phyloP scores from a whole-genome alignment of 352 stramenopile genomes.

The Phytophthora meadii region DNA sequence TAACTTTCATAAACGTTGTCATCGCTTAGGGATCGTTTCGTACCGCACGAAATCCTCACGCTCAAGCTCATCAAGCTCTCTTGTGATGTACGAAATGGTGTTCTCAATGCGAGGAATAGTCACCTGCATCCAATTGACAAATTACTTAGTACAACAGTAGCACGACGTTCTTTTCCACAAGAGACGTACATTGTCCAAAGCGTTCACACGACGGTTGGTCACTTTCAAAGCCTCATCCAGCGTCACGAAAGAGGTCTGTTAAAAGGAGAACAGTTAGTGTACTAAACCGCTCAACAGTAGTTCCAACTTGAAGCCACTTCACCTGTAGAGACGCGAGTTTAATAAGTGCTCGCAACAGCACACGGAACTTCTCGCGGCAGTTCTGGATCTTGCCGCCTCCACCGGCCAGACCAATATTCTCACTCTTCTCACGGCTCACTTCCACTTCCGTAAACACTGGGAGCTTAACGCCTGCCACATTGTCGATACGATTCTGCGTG shows the following conservation, averaged over 20 bases:
- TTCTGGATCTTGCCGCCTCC: conserved; percentile 98
- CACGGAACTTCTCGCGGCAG: conserved; percentile 90
- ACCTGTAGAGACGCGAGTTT: conserved; percentile 90
- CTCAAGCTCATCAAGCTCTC: conserved; percentile 99
- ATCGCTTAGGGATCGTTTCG: conserved; percentile 6
- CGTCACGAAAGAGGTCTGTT: conserved; percentile 98
- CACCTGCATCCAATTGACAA: conserved; percentile 61
- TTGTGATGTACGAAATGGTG: conserved; percentile 97
- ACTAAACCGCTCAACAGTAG: background rate
- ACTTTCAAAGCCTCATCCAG: conserved; percentile 99
- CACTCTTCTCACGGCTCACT: conserved; percentile 92
- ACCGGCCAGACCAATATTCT: conserved; percentile 96
- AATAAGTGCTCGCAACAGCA: conserved; percentile 84
- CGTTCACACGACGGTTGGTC: conserved; percentile 99
- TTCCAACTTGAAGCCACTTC: background rate
- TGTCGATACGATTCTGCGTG: conserved; percentile 98
- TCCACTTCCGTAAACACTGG: conserved; percentile 98
- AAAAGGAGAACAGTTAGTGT: conserved; percentile 46
- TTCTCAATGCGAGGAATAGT: conserved; percentile 98
- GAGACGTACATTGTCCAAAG: conserved; percentile 95
- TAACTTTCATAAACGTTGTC: background rate
- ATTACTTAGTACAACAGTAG: conserved; percentile 1
- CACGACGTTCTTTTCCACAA: background rate
- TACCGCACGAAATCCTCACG: conserved; percentile 95
- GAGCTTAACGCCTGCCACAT: conserved; percentile 99